A percentile compares a stretch with the other conserved stretches of the same genome.
Conservation (phyloP, 495 filamentous ascomycete genomes). For the Talaromyces adpressus region DNA sequence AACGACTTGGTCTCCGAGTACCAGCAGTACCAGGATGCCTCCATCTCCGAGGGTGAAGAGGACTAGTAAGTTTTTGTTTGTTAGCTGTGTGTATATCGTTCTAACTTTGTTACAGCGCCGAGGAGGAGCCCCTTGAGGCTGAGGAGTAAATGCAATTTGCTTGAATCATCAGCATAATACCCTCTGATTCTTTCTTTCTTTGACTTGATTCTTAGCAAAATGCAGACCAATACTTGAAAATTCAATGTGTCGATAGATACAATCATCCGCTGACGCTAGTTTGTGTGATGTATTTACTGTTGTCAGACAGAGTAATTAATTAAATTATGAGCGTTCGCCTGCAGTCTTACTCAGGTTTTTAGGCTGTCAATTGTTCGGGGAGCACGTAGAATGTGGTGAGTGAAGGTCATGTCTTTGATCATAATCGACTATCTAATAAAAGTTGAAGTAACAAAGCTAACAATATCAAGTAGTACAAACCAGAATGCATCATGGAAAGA, state of each 20-base stretch:
- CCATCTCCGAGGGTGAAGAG: conserved; percentile 69
- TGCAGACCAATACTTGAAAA: neutral
- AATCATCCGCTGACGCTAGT: neutral
- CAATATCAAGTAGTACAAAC: neutral
- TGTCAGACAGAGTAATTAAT: conserved; percentile 5
- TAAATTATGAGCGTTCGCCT: neutral
- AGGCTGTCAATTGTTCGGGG: too few relatives aligned
- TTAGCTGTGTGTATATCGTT: neutral
- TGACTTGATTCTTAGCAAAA: neutral
- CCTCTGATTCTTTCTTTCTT: conserved; percentile 1
- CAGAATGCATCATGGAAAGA: neutral
- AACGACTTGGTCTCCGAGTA: conserved; percentile 99
- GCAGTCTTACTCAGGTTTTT: too few relatives aligned
- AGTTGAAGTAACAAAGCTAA: neutral
- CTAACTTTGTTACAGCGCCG: conserved; percentile 20
- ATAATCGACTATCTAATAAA: neutral
- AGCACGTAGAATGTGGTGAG: neutral
- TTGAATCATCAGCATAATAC: conserved; percentile 5
- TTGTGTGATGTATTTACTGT: conserved; percentile 4
- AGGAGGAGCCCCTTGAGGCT: conserved; percentile 35
- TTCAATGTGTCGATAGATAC: conserved; percentile 1
- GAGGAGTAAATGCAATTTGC: conserved; percentile 29
- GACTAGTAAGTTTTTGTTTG: conserved; percentile 44
- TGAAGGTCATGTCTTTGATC: neutral
- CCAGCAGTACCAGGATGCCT: conserved; percentile 99